These are phyloP conservation scores for Blastobotrys terrestris DNA, from an alignment of 805 yeast species.

Conservation along the genomic window DNA sequence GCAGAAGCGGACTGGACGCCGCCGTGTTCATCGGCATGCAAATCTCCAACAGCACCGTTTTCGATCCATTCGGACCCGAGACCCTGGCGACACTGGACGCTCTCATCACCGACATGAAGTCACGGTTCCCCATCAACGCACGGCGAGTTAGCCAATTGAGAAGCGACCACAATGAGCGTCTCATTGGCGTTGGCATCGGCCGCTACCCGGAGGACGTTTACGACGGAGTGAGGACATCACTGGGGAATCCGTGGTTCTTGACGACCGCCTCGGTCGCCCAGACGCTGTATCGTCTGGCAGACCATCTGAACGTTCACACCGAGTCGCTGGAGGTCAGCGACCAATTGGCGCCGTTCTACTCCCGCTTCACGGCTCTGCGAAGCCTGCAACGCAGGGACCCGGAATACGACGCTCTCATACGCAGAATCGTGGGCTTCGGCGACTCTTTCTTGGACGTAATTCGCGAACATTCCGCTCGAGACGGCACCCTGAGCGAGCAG, in stretches of 20 bases:
- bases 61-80: constrained; percentile 25
- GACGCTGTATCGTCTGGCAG: constrained; percentile 26
- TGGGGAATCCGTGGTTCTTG: constrained; percentile 94
- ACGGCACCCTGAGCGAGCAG: constrained; percentile 83
- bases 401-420: constrained; percentile 13
- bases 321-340: constrained; percentile 13
- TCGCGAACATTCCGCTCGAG: constrained; percentile 43
- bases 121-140: constrained; percentile 68
- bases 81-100: constrained; percentile 43
- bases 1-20: constrained; percentile 70
- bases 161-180: constrained; percentile 8
- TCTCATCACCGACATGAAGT: constrained; percentile 61
- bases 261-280: constrained; percentile 34
- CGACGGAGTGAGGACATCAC: constrained; percentile 63
- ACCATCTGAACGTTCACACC: constrained; percentile 19
- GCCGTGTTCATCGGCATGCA: constrained; percentile 56
- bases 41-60: constrained; percentile 13
- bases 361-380: constrained; percentile 11
- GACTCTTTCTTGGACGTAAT: constrained; percentile 46
- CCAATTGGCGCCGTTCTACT: constrained; percentile 14
- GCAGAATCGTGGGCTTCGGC: constrained; percentile 32
- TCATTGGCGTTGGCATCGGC: constrained; percentile 65
- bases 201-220: constrained; percentile 91
- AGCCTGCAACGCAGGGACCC: constrained; percentile 8
- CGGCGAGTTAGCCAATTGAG: constrained; percentile 14